Base-by-base conservation (phyloP, 306 rosid species). In the Geum urbanum region DNA sequence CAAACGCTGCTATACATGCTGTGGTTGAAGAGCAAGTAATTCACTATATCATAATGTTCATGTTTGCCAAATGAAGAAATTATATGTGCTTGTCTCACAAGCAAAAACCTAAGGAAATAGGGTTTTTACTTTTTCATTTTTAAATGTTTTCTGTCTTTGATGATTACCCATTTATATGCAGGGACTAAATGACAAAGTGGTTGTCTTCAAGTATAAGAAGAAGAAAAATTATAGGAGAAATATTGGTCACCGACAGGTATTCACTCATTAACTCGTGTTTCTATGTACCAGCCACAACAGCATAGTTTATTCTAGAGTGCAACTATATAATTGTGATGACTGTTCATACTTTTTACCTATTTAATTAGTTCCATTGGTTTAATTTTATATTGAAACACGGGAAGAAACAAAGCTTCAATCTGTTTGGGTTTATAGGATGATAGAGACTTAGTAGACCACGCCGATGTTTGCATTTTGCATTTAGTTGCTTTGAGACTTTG, bases 171-270 rank as follows among this genome's bases (percentile, higher is more conserved):
- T 73, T 39, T 47, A 44, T 74, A 59, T 80, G 79, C 80, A 95
- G 99, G 91, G 87, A 77, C 76, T 89, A 66, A 84, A 91, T 75
- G 8, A 39, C 49, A 95, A 95, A 82, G 96, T 91, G 35, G 80
- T 95, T 66, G 96, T 95, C 72, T 95, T 84, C 90, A 95, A 95
- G 84, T 95, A 87, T 70, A 95, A 95, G 81, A 76, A 32, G 70
- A 95, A 95, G 99, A 95, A 91, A 53, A 87, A 95, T 32, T 95
- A 95, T 60, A 70, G 88, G 67, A 83, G 99, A 84, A 95, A 79
- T 50, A 88, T 91, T 11, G 99, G 99, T 13, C 99, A 95, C 78
- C 75, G 95, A 66, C 99, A 95, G 97, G 97, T 95, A 88, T 45
- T 40, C 45, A 3, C 16, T 46, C 44, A 20, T 62, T 61, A 19